phyloP scores from a whole-genome alignment of 1,284 basidiomycete species.

The Ceratobasidium sp. region DNA sequence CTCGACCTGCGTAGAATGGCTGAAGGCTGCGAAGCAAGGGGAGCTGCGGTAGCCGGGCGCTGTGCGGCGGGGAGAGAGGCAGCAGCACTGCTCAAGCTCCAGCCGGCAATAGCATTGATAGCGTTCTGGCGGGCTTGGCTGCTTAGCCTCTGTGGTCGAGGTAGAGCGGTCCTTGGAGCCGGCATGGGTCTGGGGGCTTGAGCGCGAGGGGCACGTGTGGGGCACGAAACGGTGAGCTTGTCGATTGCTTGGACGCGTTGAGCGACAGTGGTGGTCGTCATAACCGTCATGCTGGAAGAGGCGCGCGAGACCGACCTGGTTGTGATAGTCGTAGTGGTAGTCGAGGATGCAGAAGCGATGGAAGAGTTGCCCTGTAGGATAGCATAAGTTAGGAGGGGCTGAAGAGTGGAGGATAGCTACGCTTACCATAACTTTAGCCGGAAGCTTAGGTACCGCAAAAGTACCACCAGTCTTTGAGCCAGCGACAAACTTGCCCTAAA shows the following conservation, averaged over 20 bases:
- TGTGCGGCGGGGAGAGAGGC: not conserved
- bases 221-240: not conserved
- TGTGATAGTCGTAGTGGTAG: not conserved
- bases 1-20: not conserved
- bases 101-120: slow-evolving; percentile 28
- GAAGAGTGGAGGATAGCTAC: not conserved
- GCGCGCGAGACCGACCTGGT: slow-evolving; percentile 9
- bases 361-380: not conserved
- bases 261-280: not conserved
- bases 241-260: slow-evolving; percentile 17
- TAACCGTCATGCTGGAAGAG: not conserved
- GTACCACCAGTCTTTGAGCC: not conserved
- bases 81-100: not conserved
- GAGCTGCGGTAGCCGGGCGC: not conserved
- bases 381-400: not conserved
- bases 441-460: not conserved
- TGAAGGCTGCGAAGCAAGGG: slow-evolving; percentile 9
- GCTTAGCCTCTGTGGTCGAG: not conserved
- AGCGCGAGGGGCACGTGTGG: not conserved
- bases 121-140: slow-evolving; percentile 10
- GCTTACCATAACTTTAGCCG: not conserved
- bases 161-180: not conserved
- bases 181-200: not conserved
- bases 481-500: not conserved
- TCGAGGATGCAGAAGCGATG: not conserved